These are phyloP conservation scores for Boletus vinaceobasis DNA, from an alignment of 768 basidiomycete genomes.

Conservation along the genomic window DNA sequence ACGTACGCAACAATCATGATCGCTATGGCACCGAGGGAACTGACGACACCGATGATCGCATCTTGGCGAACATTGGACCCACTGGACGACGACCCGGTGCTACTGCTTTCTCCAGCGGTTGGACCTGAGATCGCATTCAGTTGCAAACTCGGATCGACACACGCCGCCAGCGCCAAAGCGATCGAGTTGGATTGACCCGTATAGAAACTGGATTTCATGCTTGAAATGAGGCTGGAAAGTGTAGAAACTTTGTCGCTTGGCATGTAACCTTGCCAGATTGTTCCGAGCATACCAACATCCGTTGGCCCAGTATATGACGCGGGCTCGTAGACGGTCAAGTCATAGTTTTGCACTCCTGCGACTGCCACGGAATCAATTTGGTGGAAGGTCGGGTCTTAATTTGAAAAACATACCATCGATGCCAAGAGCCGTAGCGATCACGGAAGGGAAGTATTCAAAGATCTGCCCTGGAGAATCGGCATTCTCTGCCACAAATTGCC, in stretches of 20 bases:
- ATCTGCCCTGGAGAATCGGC: conserved; percentile 67
- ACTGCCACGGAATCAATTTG: conserved; percentile 36
- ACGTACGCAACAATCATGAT: conserved; percentile 71
- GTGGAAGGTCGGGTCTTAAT: neutral
- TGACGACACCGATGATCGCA: conserved; percentile 90
- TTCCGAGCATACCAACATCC: conserved; percentile 54
- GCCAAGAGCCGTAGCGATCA: conserved; percentile 45
- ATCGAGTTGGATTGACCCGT: conserved; percentile 43
- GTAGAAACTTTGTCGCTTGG: conserved; percentile 50
- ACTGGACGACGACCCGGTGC: conserved; percentile 21
- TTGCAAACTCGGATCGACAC: conserved; percentile 67
- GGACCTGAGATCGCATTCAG: conserved; percentile 48
- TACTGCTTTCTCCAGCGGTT: conserved; percentile 21
- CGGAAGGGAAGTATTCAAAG: conserved; percentile 62
- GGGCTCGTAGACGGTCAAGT: conserved; percentile 70
- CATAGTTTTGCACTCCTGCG: conserved; percentile 44
- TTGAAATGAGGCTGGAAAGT: conserved; percentile 65
- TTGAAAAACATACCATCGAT: conserved; percentile 36
- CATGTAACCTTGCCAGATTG: conserved; percentile 72
- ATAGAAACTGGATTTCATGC: conserved; percentile 62
- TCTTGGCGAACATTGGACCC: conserved; percentile 54
- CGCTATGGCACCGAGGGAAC: conserved; percentile 75
- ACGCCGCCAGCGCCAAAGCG: conserved; percentile 54
- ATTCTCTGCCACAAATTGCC: conserved; percentile 64
- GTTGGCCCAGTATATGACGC: conserved; percentile 43